These are phyloP conservation scores for Mallotus japonicus DNA, from an alignment of 441 rosid genomes.

Conservation along the genomic window DNA sequence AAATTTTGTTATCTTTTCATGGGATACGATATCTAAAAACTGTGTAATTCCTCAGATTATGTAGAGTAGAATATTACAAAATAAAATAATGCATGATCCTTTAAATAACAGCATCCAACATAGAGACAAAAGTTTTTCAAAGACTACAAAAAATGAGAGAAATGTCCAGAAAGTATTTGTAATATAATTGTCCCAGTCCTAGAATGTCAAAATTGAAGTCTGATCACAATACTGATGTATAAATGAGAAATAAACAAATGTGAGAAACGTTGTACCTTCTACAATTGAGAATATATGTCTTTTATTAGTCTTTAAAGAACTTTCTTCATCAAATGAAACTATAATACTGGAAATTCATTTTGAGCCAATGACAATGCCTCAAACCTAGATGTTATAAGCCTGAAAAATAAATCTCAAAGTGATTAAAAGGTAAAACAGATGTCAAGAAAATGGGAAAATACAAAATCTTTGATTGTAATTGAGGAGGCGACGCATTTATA, in stretches of 20 bases:
- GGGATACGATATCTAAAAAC: background rate
- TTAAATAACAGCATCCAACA: background rate
- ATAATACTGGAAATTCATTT: background rate
- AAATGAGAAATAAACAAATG: background rate
- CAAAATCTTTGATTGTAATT: background rate
- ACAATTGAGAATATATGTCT: background rate
- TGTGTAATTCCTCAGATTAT: background rate
- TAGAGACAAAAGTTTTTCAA: background rate
- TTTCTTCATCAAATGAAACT: slow-evolving; percentile 1
- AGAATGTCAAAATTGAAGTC: background rate
- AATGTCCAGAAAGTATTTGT: no score
- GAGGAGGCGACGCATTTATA: no score
- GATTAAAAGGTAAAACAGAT: background rate
- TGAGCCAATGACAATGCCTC: background rate
- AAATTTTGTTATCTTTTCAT: background rate
- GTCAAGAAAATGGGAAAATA: background rate
- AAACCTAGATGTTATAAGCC: background rate
- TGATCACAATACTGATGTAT: background rate
- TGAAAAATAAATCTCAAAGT: slow-evolving; percentile 4
- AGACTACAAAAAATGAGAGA: background rate
- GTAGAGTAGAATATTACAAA: background rate
- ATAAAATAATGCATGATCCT: background rate
- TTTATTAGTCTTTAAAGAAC: slow-evolving; percentile 9
- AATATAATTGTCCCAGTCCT: background rate
- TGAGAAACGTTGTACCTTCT: background rate